phyloP scores from a whole-genome alignment of 176 grass and related monocot genomes.

The Calamus simplicifolius region DNA sequence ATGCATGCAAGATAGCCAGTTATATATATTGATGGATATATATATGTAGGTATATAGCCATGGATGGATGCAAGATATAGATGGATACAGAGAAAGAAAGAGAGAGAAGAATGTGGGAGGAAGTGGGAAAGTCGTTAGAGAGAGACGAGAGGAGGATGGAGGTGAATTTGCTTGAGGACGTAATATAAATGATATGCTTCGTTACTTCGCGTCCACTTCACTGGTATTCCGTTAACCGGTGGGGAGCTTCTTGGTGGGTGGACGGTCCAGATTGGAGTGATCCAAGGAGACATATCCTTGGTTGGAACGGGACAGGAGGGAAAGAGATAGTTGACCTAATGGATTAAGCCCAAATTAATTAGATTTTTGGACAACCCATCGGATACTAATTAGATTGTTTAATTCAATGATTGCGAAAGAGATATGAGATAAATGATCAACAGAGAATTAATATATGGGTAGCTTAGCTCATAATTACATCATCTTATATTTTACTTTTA shows the following conservation, averaged over 20 bases:
- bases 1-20: background rate
- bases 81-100: background rate
- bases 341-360: background rate
- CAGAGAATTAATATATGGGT: too few relatives aligned
- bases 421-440: too few relatives aligned
- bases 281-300: background rate
- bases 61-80: background rate
- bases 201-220: conserved; percentile 93
- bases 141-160: background rate
- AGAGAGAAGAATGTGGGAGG: background rate
- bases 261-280: background rate
- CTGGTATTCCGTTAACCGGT: conserved; percentile 19
- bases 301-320: background rate
- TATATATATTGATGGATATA: too few relatives aligned
- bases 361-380: too few relatives aligned
- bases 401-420: too few relatives aligned
- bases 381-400: too few relatives aligned
- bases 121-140: conserved; percentile 18
- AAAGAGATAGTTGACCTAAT: background rate
- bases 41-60: too few relatives aligned
- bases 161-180: conserved; percentile 24
- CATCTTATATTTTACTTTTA: too few relatives aligned
- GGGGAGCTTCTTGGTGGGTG: background rate
- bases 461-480: too few relatives aligned
- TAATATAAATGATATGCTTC: conserved; percentile 37